Evolutionary conservation across 805 yeast species (phyloP).

Genomic region (Ogataea allantospora): DNA sequence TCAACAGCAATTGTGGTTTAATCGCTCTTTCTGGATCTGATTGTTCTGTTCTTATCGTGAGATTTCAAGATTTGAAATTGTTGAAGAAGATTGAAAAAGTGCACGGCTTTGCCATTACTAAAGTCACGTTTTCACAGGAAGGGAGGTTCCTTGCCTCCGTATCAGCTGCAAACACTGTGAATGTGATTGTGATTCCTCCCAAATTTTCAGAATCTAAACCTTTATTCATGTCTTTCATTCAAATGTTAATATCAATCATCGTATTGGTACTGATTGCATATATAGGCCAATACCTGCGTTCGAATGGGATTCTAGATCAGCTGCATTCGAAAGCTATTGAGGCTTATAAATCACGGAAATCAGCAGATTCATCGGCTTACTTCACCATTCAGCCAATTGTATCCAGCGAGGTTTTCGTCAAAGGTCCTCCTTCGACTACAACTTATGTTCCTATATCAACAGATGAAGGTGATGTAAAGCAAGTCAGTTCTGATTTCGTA

Average conservation of each 20-base stretch:
- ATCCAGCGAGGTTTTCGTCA: conserved; percentile 19
- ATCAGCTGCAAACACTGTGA: conserved; percentile 74
- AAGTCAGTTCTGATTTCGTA: not conserved
- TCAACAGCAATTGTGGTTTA: conserved; percentile 36
- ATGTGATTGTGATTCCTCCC: conserved; percentile 58
- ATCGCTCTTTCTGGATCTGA: conserved; percentile 65
- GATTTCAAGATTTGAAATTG: conserved; percentile 49
- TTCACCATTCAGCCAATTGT: conserved; percentile 34
- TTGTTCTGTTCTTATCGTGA: conserved; percentile 59
- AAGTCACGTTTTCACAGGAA: conserved; percentile 64
- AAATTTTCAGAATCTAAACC: conserved; percentile 44
- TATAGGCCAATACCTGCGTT: conserved; percentile 28
- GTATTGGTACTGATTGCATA: conserved; percentile 26
- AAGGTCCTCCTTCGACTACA: conserved; percentile 22
- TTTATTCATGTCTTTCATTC: conserved; percentile 26
- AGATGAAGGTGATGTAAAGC: conserved; percentile 1
- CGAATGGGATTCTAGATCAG: conserved; percentile 29
- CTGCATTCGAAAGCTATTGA: conserved; percentile 21
- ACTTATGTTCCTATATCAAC: conserved; percentile 19
- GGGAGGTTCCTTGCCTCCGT: conserved; percentile 67
- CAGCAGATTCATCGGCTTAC: conserved; percentile 34
- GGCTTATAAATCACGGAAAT: conserved; percentile 25
- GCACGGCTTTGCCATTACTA: conserved; percentile 78
- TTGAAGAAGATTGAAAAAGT: conserved; percentile 54
- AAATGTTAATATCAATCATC: conserved; percentile 26